Percentiles rank a stretch among this genome's conserved stretches.
Evolutionary conservation across 2,329 filamentous ascomycete genomes (phyloP).

Genomic region (Paraphaeosphaeria sporulosa): DNA sequence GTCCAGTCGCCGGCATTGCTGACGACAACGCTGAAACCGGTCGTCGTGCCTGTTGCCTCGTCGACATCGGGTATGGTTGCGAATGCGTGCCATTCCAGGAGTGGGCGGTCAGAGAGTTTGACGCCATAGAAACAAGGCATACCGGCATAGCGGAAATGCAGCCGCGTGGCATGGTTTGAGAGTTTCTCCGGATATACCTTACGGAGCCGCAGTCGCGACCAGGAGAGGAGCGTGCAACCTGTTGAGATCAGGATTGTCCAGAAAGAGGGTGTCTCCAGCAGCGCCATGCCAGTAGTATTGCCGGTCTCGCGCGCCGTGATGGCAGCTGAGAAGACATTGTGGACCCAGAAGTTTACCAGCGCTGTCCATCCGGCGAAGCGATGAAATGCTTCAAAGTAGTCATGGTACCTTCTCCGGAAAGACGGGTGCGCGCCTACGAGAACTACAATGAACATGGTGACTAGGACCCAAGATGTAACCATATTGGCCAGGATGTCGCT

Average conservation of each 20-base stretch:
- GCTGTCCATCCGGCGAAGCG: conserved; percentile 4
- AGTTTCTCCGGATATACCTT: conserved; percentile 8
- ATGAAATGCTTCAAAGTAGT: conserved; percentile 9
- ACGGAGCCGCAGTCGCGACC: conserved; percentile 2
- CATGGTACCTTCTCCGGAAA: conserved; percentile 1
- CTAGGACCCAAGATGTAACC: conserved; percentile 4
- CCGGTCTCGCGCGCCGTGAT: conserved; percentile 1
- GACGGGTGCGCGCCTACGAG: conserved; percentile 5
- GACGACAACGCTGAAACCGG: conserved; percentile 6
- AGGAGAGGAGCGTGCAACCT: background rate
- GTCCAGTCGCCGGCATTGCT: conserved; percentile 9
- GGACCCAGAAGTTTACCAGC: conserved; percentile 3
- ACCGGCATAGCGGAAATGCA: conserved; percentile 3
- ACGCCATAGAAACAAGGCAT: conserved; percentile 8
- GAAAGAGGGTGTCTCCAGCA: conserved; percentile 1
- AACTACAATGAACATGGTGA: conserved; percentile 4
- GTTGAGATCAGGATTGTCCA: conserved; percentile 5
- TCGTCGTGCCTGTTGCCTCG: background rate
- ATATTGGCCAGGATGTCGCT: conserved; percentile 4
- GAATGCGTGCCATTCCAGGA: conserved; percentile 10
- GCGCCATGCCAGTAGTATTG: conserved; percentile 1
- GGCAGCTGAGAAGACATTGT: conserved; percentile 8
- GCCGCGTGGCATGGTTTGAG: conserved; percentile 1
- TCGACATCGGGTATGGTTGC: conserved; percentile 1
- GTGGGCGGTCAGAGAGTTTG: background rate